phyloP scores from a whole-genome alignment of 345 rosid species.

The Citrus maxima region DNA sequence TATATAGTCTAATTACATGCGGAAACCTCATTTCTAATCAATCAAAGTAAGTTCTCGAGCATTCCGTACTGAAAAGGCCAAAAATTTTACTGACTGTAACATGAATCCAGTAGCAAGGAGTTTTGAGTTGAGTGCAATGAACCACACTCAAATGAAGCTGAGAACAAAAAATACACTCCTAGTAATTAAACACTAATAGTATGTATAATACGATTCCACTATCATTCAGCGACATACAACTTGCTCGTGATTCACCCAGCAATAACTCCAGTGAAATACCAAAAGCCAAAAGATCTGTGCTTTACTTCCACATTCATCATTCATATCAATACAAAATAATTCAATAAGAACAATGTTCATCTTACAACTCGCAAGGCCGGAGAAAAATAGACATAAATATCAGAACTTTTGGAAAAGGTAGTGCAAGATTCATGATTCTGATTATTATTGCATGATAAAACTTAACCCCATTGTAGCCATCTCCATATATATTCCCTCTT shows the following conservation, averaged over 20 bases:
- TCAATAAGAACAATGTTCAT: not conserved
- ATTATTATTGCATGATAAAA: too few species aligned
- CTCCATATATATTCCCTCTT: too few species aligned
- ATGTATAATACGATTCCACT: not conserved
- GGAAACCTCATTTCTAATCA: too few species aligned
- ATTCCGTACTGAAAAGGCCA: too few species aligned
- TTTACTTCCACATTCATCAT: not conserved
- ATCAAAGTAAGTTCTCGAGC: too few species aligned
- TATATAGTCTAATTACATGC: too few species aligned
- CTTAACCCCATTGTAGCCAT: too few species aligned
- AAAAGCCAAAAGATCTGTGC: not conserved
- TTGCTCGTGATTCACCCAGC: not conserved
- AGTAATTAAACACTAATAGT: not conserved
- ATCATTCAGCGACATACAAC: not conserved
- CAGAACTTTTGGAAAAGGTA: too few species aligned
- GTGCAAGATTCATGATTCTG: too few species aligned
- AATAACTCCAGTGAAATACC: not conserved
- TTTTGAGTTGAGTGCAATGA: not conserved
- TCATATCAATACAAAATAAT: not conserved
- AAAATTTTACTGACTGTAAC: not conserved
- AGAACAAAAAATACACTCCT: not conserved
- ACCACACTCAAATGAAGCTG: not conserved
- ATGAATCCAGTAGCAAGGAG: not conserved
- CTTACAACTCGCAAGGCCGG: not conserved
- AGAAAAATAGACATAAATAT: not conserved